A percentile compares a stretch with the other conserved stretches of the same genome.
phyloP scores from a whole-genome alignment of 1,284 basidiomycete species.

The Abortiporus biennis region DNA sequence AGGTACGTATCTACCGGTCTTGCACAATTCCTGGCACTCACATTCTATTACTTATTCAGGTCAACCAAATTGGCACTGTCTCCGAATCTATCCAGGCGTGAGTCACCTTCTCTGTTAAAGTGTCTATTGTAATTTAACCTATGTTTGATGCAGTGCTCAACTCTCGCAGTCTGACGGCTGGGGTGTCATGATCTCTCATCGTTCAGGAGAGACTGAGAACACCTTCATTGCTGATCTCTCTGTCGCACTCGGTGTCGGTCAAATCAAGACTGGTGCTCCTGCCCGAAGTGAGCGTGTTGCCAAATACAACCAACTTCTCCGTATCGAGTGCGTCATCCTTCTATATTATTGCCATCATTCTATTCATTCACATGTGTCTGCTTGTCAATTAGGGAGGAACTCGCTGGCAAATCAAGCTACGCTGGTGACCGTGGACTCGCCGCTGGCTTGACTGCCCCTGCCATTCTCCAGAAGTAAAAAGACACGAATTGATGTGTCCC shows the following conservation, averaged over 20 bases:
- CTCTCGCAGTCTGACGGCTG: constrained; percentile 95
- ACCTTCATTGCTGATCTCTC: constrained; percentile 96
- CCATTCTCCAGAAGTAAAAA: constrained; percentile 60
- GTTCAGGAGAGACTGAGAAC: constrained; percentile 95
- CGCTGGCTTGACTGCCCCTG: constrained; percentile 67
- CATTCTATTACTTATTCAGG: constrained; percentile 28
- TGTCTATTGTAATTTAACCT: too few species aligned
- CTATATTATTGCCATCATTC: constrained; percentile 2
- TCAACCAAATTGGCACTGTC: constrained; percentile 99
- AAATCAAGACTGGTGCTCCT: constrained; percentile 99
- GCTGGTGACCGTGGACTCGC: constrained; percentile 81
- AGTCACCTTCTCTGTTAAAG: constrained; percentile 23
- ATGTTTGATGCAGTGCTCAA: constrained; percentile 72
- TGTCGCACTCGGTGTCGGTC: constrained; percentile 89
- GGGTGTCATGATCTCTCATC: constrained; percentile 99
- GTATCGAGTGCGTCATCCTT: constrained; percentile 83
- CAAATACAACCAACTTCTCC: constrained; percentile 88
- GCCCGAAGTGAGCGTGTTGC: constrained; percentile 91
- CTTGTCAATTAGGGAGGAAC: constrained; percentile 82
- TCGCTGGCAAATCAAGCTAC: constrained; percentile 57
- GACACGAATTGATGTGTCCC: constrained; percentile 1
- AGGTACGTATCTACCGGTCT: constrained; percentile 43
- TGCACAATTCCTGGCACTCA: constrained; percentile 1
- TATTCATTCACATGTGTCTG: constrained; percentile 3
- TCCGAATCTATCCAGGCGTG: constrained; percentile 97